Conservation (phyloP, 768 basidiomycete species). For the Postia placenta region DNA sequence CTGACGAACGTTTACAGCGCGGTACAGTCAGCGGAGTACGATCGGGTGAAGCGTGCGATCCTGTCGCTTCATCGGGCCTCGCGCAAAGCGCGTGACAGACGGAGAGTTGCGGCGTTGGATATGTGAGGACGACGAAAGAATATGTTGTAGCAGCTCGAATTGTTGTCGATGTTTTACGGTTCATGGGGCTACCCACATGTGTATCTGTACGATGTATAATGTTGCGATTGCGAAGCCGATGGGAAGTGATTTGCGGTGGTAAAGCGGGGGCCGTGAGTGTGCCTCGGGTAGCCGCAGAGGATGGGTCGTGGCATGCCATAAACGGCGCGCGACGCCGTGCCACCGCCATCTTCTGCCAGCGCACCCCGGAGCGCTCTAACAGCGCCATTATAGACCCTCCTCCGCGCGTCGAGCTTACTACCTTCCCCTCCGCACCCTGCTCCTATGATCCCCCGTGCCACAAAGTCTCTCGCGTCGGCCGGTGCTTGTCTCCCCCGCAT, state of each 20-base stretch:
- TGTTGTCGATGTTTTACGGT: neutral
- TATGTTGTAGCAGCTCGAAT: neutral
- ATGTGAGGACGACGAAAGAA: constrained; percentile 16
- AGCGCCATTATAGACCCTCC: neutral
- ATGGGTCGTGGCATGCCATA: neutral
- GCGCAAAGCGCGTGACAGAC: constrained; percentile 65
- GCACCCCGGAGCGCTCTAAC: constrained; percentile 6
- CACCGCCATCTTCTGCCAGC: constrained; percentile 2
- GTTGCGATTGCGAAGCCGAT: too few relatives aligned
- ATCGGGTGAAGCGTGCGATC: constrained; percentile 80
- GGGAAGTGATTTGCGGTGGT: too few relatives aligned
- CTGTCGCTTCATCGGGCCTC: constrained; percentile 65
- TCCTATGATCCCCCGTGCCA: constrained; percentile 55
- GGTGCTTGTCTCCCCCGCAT: constrained; percentile 30
- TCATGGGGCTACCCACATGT: neutral
- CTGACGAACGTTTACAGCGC: constrained; percentile 40
- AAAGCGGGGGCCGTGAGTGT: constrained; percentile 5
- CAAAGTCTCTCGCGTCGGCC: constrained; percentile 46
- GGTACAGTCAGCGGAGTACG: constrained; percentile 56
- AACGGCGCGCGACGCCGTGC: neutral
- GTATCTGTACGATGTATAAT: too few relatives aligned
- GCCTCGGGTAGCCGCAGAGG: constrained; percentile 4
- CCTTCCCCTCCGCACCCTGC: constrained; percentile 3
- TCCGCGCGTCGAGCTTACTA: constrained; percentile 1
- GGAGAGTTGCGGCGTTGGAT: constrained; percentile 36